Conservation (phyloP, 169 alveolate genomes). For the Plasmodium vivax region DNA sequence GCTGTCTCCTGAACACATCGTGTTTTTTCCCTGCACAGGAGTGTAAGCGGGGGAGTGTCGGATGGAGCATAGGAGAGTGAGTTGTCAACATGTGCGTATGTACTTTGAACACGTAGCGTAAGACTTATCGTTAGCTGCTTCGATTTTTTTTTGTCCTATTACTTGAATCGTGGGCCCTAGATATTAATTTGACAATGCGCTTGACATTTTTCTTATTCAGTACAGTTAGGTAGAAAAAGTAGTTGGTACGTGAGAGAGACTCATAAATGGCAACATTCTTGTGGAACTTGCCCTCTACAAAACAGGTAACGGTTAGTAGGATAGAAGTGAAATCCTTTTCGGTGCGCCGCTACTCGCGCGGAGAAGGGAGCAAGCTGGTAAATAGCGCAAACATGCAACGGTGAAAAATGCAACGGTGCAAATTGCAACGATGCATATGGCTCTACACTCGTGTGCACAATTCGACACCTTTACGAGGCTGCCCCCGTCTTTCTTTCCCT, state of each 20-base stretch:
- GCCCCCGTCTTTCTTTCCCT: neutral
- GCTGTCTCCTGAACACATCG: constrained; percentile 40
- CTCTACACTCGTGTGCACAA: neutral
- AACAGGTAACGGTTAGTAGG: constrained; percentile 5
- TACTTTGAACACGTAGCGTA: neutral
- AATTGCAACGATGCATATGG: neutral
- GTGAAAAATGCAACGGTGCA: neutral
- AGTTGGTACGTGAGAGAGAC: constrained; percentile 66
- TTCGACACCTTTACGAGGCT: neutral
- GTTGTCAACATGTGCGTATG: neutral
- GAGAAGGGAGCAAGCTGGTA: neutral
- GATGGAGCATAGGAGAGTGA: neutral
- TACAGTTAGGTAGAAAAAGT: constrained; percentile 37
- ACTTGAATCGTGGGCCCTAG: constrained; percentile 25
- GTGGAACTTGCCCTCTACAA: constrained; percentile 60
- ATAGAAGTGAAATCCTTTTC: neutral
- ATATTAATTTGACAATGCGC: constrained; percentile 19
- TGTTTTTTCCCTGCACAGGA: constrained; percentile 25
- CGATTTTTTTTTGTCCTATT: neutral
- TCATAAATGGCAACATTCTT: constrained; percentile 53
- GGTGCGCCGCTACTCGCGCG: neutral
- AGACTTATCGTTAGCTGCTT: neutral
- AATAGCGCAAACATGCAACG: neutral
- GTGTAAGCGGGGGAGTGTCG: neutral
- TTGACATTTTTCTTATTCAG: constrained; percentile 50